Conservation (phyloP, 2,329 filamentous ascomycete species). For the Colletotrichum shisoi region DNA sequence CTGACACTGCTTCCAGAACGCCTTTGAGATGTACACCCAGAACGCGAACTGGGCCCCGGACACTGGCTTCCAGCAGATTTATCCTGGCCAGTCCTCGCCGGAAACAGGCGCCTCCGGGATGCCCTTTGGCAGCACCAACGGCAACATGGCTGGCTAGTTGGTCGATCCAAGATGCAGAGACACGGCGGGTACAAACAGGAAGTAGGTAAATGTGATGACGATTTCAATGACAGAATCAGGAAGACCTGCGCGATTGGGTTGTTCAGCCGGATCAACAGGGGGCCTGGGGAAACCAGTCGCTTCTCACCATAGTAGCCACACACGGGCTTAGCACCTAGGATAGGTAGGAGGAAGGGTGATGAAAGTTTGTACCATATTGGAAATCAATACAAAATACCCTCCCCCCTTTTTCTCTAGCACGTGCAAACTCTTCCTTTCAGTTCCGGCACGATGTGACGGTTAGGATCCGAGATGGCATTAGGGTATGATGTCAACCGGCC, state of each 20-base stretch:
- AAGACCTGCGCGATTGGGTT: constrained; percentile 7
- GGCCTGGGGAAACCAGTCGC: not conserved
- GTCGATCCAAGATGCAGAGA: not conserved
- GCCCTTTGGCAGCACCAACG: constrained; percentile 17
- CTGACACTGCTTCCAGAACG: constrained; percentile 52
- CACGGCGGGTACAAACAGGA: not conserved
- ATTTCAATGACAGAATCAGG: constrained; percentile 21
- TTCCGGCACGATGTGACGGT: constrained; percentile 2
- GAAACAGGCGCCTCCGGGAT: constrained; percentile 29
- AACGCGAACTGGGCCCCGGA: constrained; percentile 62
- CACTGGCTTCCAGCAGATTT: constrained; percentile 59
- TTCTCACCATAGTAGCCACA: constrained; percentile 18
- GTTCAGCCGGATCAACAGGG: constrained; percentile 7
- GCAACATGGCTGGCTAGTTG: constrained; percentile 34
- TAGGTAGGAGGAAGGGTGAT: not conserved
- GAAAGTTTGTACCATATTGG: not conserved
- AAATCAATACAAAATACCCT: constrained; percentile 31
- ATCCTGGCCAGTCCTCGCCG: constrained; percentile 39
- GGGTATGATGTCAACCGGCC: constrained; percentile 3
- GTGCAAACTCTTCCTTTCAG: not conserved
- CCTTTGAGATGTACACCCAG: constrained; percentile 66
- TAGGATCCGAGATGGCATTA: not conserved
- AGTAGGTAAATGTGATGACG: constrained; percentile 22
- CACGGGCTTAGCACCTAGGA: constrained; percentile 1
- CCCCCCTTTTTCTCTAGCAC: constrained; percentile 23